These are phyloP conservation scores for Paramarasmius palmivorus DNA, from an alignment of 1,284 basidiomycete genomes.

Conservation along the genomic window DNA sequence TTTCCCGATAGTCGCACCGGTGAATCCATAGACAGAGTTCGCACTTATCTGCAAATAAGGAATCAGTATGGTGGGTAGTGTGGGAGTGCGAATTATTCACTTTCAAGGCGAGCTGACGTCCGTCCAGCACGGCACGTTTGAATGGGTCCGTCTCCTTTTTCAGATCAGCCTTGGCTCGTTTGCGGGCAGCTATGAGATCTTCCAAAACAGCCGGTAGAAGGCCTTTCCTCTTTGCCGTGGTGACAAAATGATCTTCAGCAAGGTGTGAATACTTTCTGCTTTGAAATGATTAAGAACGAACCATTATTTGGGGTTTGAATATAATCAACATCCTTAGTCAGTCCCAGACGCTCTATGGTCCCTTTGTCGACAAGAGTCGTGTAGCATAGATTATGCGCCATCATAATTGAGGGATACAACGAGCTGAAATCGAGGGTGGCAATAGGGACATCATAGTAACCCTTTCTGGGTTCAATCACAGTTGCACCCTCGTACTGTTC, in stretches of 20 bases:
- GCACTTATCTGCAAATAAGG: conserved; percentile 75
- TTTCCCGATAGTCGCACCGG: conserved; percentile 93
- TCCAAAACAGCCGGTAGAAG: conserved; percentile 90
- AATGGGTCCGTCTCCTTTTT: conserved; percentile 96
- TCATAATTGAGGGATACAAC: conserved; percentile 98
- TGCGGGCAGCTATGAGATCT: conserved; percentile 88
- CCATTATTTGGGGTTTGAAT: conserved; percentile 92
- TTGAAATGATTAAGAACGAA: conserved; percentile 31
- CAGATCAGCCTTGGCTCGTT: conserved; percentile 89
- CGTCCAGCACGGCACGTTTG: conserved; percentile 92
- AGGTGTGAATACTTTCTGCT: not conserved
- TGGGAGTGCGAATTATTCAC: conserved; percentile 37
- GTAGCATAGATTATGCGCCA: conserved; percentile 98
- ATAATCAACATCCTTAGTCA: conserved; percentile 87
- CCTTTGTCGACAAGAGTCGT: conserved; percentile 84
- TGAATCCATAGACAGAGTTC: conserved; percentile 97
- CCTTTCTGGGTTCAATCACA: conserved; percentile 92
- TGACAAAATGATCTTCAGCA: conserved; percentile 80
- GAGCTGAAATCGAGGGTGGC: conserved; percentile 97
- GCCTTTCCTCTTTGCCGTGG: conserved; percentile 74
- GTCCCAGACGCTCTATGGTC: conserved; percentile 74
- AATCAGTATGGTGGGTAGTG: conserved; percentile 2
- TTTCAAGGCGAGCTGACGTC: conserved; percentile 92
- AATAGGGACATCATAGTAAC: conserved; percentile 93
- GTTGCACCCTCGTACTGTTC: conserved; percentile 98